These are phyloP conservation scores for Kalanchoe fedtschenkoi DNA, from an alignment of 164 flowering plant genomes.

Conservation along the genomic window DNA sequence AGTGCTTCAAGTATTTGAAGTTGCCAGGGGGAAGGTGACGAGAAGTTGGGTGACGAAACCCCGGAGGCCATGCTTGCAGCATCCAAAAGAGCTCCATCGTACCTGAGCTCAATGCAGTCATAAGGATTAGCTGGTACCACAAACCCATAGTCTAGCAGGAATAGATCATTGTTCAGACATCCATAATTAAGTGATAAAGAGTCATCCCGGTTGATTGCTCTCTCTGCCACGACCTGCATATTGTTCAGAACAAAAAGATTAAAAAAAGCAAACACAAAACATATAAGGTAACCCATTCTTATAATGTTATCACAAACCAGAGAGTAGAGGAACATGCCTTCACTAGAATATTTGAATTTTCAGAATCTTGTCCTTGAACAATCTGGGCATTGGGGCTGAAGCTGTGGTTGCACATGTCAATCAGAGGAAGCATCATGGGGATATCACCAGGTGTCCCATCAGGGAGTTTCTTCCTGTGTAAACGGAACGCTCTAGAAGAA, in stretches of 20 bases:
- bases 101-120: constrained; percentile 76
- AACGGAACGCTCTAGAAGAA: constrained; percentile 88
- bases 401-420: constrained; percentile 94
- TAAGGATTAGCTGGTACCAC: constrained; percentile 67
- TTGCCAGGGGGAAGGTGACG: constrained; percentile 83
- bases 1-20: constrained; percentile 45
- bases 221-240: constrained; percentile 68
- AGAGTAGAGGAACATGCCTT: constrained; percentile 34
- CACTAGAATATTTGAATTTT: constrained; percentile 32
- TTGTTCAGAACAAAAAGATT: not conserved
- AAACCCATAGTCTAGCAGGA: constrained; percentile 89
- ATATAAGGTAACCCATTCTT: not conserved
- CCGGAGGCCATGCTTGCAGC: constrained; percentile 93
- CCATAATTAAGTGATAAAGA: constrained; percentile 62
- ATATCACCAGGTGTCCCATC: constrained; percentile 31
- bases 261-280: not conserved
- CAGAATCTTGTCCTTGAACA: constrained; percentile 52
- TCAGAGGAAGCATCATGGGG: constrained; percentile 81
- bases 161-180: constrained; percentile 54
- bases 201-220: constrained; percentile 39
- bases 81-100: constrained; percentile 77
- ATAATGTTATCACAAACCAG: not conserved
- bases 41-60: constrained; percentile 54
- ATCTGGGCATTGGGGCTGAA: constrained; percentile 78
- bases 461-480: constrained; percentile 43